A percentile compares a stretch with the other conserved stretches of the same genome.
phyloP scores from a whole-genome alignment of 129 eudicot genomes.

The Cynara cardunculus region DNA sequence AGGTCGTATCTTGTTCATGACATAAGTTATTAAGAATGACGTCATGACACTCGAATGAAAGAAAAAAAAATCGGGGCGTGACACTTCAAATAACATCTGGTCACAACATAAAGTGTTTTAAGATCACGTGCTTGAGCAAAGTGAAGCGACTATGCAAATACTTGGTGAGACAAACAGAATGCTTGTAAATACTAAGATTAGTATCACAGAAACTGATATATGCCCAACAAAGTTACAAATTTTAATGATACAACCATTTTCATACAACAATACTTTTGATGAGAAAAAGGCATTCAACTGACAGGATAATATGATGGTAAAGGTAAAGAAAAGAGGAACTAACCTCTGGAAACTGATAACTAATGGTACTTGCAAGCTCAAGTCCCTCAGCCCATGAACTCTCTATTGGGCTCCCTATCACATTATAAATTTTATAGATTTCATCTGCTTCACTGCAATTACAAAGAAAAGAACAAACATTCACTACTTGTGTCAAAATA shows the following conservation, averaged over 20 bases:
- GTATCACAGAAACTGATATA: not conserved
- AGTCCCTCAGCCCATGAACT: slow-evolving; percentile 68
- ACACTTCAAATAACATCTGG: no score
- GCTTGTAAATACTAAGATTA: not conserved
- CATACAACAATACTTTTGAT: not conserved
- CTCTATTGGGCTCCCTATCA: slow-evolving; percentile 69
- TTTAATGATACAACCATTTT: not conserved
- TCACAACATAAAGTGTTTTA: no score
- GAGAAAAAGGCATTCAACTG: not conserved
- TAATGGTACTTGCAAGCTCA: slow-evolving; percentile 63
- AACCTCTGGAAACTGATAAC: slow-evolving; percentile 88
- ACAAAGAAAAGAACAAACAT: not conserved
- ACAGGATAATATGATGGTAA: not conserved
- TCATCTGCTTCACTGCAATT: slow-evolving; percentile 92
- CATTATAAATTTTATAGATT: slow-evolving; percentile 76
- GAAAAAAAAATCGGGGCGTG: no score
- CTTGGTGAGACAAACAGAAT: no score
- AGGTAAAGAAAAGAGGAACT: not conserved
- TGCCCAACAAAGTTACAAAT: not conserved
- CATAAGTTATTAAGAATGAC: no score
- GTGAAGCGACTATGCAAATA: no score
- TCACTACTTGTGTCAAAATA: not conserved
- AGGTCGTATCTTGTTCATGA: no score
- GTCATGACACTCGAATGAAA: no score
- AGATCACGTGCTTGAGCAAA: no score